Conservation (phyloP, 2,329 filamentous ascomycete genomes). For the Chrysosporium keratinophilum region DNA sequence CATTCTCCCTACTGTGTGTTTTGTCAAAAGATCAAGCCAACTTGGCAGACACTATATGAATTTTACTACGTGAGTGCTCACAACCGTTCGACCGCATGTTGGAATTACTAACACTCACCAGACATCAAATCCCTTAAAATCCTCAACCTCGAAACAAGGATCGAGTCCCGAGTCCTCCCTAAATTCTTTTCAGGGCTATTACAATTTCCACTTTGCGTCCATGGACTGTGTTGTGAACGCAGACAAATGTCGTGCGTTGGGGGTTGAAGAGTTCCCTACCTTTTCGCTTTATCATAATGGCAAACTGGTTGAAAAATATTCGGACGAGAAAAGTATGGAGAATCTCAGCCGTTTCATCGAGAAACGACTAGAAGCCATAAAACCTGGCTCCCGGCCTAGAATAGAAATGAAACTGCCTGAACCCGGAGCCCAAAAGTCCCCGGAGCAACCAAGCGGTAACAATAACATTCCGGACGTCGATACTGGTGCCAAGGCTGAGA, state of each 20-base stretch:
- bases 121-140: slow-evolving; percentile 62
- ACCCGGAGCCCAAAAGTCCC: slow-evolving; percentile 46
- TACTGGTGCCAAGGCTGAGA: slow-evolving; percentile 32
- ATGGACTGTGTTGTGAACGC: slow-evolving; percentile 78
- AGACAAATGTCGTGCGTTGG: slow-evolving; percentile 61
- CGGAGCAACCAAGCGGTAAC: slow-evolving; percentile 25
- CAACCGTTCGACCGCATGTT: neutral
- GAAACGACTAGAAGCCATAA: slow-evolving; percentile 61
- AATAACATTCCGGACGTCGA: slow-evolving; percentile 33
- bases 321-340: slow-evolving; percentile 58
- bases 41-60: slow-evolving; percentile 87
- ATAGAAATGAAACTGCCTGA: slow-evolving; percentile 58
- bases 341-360: slow-evolving; percentile 63
- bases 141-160: slow-evolving; percentile 38
- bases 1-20: slow-evolving; percentile 52
- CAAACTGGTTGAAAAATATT: slow-evolving; percentile 51
- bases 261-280: slow-evolving; percentile 62
- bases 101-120: slow-evolving; percentile 32
- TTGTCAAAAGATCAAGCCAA: slow-evolving; percentile 69
- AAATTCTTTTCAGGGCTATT: slow-evolving; percentile 67
- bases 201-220: slow-evolving; percentile 77
- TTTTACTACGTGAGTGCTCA: slow-evolving; percentile 54
- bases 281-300: slow-evolving; percentile 75
- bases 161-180: slow-evolving; percentile 42
- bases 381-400: slow-evolving; percentile 67